Evolutionary conservation across 345 rosid genomes (phyloP).

Genomic region (Bruguiera parviflora): DNA sequence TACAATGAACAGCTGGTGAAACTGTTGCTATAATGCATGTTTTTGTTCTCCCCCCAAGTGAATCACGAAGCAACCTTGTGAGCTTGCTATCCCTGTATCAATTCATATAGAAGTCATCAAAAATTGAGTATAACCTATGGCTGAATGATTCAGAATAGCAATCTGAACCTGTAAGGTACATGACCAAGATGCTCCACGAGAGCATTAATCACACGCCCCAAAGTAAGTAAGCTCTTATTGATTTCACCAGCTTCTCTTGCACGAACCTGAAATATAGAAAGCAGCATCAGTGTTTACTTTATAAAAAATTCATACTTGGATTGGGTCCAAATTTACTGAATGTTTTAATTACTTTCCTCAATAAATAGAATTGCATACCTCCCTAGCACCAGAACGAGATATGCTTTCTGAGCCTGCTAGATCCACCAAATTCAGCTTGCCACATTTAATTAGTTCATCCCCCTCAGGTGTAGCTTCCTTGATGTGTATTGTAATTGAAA

Average conservation of each 20-base stretch:
- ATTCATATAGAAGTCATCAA: conserved; percentile 11
- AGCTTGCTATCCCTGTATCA: conserved; percentile 95
- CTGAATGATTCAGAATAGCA: conserved; percentile 5
- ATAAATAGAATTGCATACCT: conserved; percentile 40
- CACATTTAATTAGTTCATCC: conserved; percentile 96
- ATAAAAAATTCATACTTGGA: not conserved
- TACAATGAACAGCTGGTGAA: conserved; percentile 98
- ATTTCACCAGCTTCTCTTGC: conserved; percentile 99
- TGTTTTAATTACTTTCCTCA: not conserved
- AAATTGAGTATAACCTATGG: not conserved
- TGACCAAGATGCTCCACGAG: conserved; percentile 99
- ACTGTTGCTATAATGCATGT: conserved; percentile 99
- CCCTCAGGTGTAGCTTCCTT: conserved; percentile 99
- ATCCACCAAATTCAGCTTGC: conserved; percentile 95
- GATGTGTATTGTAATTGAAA: conserved; percentile 94
- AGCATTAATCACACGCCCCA: conserved; percentile 96
- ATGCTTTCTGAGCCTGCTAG: conserved; percentile 99
- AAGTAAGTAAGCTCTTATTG: conserved; percentile 92
- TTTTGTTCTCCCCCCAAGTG: conserved; percentile 98
- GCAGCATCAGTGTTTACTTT: not conserved
- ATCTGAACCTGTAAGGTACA: conserved; percentile 73
- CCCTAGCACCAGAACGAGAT: conserved; percentile 99
- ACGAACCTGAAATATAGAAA: conserved; percentile 57
- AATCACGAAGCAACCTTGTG: conserved; percentile 96
- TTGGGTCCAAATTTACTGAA: not conserved